Conservation (phyloP, 305 asterid genomes). For the Lippia alba region DNA sequence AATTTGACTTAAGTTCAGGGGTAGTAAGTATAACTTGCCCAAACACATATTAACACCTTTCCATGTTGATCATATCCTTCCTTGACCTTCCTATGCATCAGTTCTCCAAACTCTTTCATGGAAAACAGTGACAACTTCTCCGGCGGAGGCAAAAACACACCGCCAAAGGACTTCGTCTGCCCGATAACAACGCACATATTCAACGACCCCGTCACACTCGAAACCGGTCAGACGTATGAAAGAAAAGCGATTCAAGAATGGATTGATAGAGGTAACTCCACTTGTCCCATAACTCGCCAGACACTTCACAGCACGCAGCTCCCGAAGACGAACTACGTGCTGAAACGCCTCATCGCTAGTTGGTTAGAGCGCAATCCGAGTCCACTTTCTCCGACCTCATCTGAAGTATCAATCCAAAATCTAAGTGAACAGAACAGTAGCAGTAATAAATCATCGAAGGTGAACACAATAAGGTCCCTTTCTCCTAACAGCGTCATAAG, state of each 20-base stretch:
- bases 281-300: conserved; percentile 90
- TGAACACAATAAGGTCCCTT: conserved; percentile 34
- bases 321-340: conserved; percentile 83
- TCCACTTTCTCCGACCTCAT: conserved; percentile 23
- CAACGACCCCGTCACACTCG: conserved; percentile 84
- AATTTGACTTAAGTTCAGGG: too few relatives aligned
- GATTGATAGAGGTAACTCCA: conserved; percentile 73
- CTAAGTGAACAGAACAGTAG: too few relatives aligned
- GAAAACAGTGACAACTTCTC: conserved; percentile 43
- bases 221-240: conserved; percentile 87
- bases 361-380: conserved; percentile 60
- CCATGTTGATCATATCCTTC: background rate
- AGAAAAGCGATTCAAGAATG: conserved; percentile 83
- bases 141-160: conserved; percentile 47
- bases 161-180: conserved; percentile 85
- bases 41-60: background rate
- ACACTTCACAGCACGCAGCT: conserved; percentile 50
- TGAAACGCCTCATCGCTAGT: conserved; percentile 78
- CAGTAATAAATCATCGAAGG: conserved; percentile 31
- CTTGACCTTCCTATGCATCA: conserved; percentile 33
- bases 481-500: conserved; percentile 63
- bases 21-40: too few relatives aligned
- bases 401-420: conserved; percentile 22
- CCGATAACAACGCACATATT: conserved; percentile 82
- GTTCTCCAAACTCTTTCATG: conserved; percentile 55